Base-by-base conservation (phyloP, 495 filamentous ascomycete genomes). In the Extremus antarcticus region DNA sequence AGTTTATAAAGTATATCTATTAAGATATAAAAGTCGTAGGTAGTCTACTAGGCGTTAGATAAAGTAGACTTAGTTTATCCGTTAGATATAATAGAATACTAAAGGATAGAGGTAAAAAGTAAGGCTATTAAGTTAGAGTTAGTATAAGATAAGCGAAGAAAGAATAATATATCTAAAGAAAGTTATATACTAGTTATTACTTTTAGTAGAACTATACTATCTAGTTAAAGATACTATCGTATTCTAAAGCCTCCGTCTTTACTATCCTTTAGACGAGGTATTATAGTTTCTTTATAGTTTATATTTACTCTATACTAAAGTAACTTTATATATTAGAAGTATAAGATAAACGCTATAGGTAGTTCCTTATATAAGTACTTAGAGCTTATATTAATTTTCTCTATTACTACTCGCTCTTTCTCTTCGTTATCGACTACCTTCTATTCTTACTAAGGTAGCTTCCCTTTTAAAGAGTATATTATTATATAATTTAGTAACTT, bases 401-500 rank as follows among this genome's bases (percentile, higher is more conserved):
- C 50, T 35, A 53, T 53, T 13, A 53, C 38, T 23, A 22, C 50
- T 3, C 38, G 50, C 17, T 41, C n/a, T 22, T 43, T 40, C 50
- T 53, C 50, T 43, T 23, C 50, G 17, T 32, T 53, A 19, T 35
- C 8, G 50, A n/a, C 29, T 2, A 19, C 29, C 19, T 40, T 25
- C 50, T 40, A 22, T 19, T 35, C 32, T 43, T 53, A 35, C 50
- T 35, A 53, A 7, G 50, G 50, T 35, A 53, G 38, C 23, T 43
- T 53, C 19, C 50, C 50, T 40, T 38, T 25, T 17, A 40, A 17
- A 25, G 43, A 53, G 22, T 38, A 53, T 25, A 23, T 35, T 22
- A 53, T 40, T 35, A 53, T 53, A 20, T 53, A 53, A 22, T 35
- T 35, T 16, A 53, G 38, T 19, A 35, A 53, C n/a, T 53, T 35